Base-by-base conservation (phyloP, 352 stramenopile species). In the Phytopythium cucurbitacearum region DNA sequence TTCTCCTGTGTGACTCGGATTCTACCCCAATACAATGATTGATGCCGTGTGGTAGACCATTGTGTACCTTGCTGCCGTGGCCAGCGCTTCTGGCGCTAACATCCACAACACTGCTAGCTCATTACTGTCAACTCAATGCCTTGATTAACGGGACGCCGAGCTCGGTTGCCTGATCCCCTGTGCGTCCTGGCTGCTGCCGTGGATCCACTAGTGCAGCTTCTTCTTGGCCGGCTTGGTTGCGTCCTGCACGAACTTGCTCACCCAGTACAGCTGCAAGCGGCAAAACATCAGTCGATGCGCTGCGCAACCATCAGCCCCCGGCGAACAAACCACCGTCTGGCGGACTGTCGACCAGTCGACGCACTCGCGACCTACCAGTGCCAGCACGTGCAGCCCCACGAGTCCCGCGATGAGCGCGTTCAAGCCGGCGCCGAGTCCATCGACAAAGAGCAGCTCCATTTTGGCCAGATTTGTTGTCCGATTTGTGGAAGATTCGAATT, bases 351-450 rank as follows among this genome's bases (percentile, higher is more conserved):
- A 65, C 53, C 39, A 36, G 13, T 34, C 10, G 15, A 40, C 21
- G 21, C 32, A 37, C 40, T 9, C 3, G 8, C 5, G 32, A 65
- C 56, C 28, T 59, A 91, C 83, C 57, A 93, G 56, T 35, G 81
- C 83, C 40, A 90, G 65, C 45, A 93, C 58, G 63, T 93, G 83
- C 40, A 90, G 59, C 38, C 64, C 78, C 49, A 91, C 73, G 48
- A 93, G 80, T 47, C 69, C 70, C 12, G 49, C 67, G 45, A 93
- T 71, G 40, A 93, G 68, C 62, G 80, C 71, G 53, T 89, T 90
- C 39, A 93, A 57, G 38, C 73, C 73, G 48, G 76, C 59, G 57
- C 73, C 73, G 53, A 85, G 56, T 4, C 71, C 69, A 8, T 63
- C 65, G 49, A 65, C 69, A 33, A 82, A 64, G 36, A 77, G 53